These are phyloP conservation scores for Neophaeococcomyces mojaviensis DNA, from an alignment of 2,329 filamentous ascomycete species.

Conservation along the genomic window DNA sequence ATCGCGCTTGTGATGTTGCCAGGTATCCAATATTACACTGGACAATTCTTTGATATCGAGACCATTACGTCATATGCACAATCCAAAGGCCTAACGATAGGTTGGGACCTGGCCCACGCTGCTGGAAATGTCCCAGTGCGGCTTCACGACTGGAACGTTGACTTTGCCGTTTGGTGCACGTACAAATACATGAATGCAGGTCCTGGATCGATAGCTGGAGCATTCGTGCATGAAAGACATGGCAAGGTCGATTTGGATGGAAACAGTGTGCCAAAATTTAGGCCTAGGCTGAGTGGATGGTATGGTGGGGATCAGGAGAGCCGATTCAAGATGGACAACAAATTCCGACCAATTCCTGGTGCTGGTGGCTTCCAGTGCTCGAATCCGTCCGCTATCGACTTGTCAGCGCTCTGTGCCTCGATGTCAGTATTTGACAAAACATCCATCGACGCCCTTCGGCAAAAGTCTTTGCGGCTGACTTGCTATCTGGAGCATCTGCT, in stretches of 20 bases:
- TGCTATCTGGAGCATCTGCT: constrained; percentile 68
- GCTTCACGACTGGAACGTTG: constrained; percentile 83
- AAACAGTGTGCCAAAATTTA: constrained; percentile 36
- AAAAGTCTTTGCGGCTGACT: constrained; percentile 66
- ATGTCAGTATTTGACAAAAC: constrained; percentile 68
- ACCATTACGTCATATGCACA: constrained; percentile 71
- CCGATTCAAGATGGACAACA: constrained; percentile 74
- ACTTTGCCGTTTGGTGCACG: constrained; percentile 91
- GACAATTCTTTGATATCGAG: constrained; percentile 76
- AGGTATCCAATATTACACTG: constrained; percentile 85
- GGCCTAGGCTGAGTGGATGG: constrained; percentile 68
- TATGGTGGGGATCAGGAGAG: constrained; percentile 70
- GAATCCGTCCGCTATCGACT: constrained; percentile 72
- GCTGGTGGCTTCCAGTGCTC: constrained; percentile 75
- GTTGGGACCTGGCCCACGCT: constrained; percentile 84
- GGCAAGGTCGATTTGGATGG: constrained; percentile 42
- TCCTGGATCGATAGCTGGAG: constrained; percentile 70
- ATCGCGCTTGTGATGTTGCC: constrained; percentile 73
- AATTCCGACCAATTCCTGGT: constrained; percentile 67
- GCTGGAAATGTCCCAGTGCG: constrained; percentile 75
- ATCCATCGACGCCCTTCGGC: constrained; percentile 58
- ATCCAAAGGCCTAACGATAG: constrained; percentile 61
- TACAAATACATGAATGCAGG: constrained; percentile 93
- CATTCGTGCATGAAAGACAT: constrained; percentile 73
- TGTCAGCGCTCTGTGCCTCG: constrained; percentile 64